Base-by-base conservation (phyloP, 257 asterid species). In the Eustoma russellianum region DNA sequence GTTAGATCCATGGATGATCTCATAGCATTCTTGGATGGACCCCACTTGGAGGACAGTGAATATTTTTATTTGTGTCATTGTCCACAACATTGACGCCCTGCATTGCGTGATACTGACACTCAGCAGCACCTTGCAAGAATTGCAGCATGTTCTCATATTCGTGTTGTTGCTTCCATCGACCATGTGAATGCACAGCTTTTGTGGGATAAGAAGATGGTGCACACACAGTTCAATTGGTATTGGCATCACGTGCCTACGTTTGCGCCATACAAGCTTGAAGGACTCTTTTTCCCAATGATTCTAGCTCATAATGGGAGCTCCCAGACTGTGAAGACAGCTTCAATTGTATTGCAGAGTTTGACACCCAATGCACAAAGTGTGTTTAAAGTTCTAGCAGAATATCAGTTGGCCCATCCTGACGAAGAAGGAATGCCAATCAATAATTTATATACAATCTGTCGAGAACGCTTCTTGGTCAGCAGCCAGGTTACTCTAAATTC, bases 131-230 rank as follows among this genome's bases (percentile, higher is more conserved):
- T 92, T 24, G 93, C 95, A 35, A 79, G 93, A 67, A 67, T 85
- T 5, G 93, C 94, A 47, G 89, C 93, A 59, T 92, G 93, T 69
- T 74, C 98, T 57, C 91, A 85, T 70, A 65, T 88, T 55, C 88
- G 80, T 48, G 54, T 88, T 62, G 79, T 88, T 70, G 95, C 98
- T 51, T 92, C 98, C 14, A 74, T 83, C 59, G 97, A 88, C 73
- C 87, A 92, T 57, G 90, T 92, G 50, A 92, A 92, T 70, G 79
- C 98, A 53, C 88, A 82, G 70, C 83, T 87, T 40, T 63, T 87
- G 63, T 91, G 97, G 98, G 87, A 85, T 77, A 87, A 88, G 78
- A 91, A 82, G 84, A 91, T 88, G 98, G 95, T 85, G 43, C 95
- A 91, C 73, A 87, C 85, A 34, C 93, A 85, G 78, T 91, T 88